Base-by-base conservation (phyloP, 1,284 basidiomycete genomes). In the Phellopilus nigrolimitatus region DNA sequence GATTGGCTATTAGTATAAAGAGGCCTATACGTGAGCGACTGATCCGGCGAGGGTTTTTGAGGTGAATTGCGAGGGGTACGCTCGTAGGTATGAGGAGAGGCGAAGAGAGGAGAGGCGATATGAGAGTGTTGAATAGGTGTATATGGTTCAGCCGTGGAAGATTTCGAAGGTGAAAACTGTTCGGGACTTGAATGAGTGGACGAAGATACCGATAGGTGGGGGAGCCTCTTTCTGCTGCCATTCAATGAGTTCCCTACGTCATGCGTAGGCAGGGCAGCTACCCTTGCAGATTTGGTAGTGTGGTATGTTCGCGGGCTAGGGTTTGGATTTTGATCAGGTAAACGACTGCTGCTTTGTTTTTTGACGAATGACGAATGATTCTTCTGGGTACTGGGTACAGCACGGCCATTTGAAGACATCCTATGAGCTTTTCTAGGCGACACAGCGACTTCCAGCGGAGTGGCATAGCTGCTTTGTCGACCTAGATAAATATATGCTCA, bases 1-100 rank as follows among this genome's bases (percentile, higher is more conserved):
- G 36, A 21, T 6, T 49, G 47, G 34, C 25, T 40, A 24, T 49
- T 49, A 28, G 52, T 21, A 46, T 54, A 54, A 13, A 37, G n/a
- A 3, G 28, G 36, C 25, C 6, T 39, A 22, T 52, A 40, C 30
- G 13, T 36, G 19, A 17, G 27, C 17, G 50, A 27, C 12, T 37
- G 50, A 15, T n/a, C 25, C 8, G 25, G 30, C 27, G 38, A 42
- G 13, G 49, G 31, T 19, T 24, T 25, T 19, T 10, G 7, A 12
- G 28, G 27, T 10, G n/a, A 25, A 4, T 41, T 22, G 40, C 19
- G 36, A 8, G 45, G 22, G n/a, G 45, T 21, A 15, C 17, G 45
- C 25, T 19, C 30, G 13, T 36, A 25, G 10, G 49, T 44, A 10
- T 41, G 47, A 15, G 39, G 28, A 19, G 12, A 10, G 12, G 38